Conservation (phyloP, 2,329 filamentous ascomycete genomes). For the Stagonosporopsis cucurbitacearum region DNA sequence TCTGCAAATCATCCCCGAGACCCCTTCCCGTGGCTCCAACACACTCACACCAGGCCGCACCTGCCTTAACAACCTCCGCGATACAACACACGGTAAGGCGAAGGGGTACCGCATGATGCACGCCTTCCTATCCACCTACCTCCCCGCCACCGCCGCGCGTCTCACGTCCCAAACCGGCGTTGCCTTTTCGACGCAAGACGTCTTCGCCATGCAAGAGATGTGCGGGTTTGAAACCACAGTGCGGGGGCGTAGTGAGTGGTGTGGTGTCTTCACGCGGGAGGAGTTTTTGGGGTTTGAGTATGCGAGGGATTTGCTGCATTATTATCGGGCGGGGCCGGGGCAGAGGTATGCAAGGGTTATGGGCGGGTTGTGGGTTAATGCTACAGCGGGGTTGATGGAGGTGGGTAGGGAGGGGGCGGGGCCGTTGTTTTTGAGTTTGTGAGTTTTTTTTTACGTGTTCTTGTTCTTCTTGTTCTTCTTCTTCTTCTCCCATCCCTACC, state of each 20-base stretch:
- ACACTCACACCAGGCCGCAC: conserved; percentile 63
- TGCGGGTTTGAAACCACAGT: conserved; percentile 65
- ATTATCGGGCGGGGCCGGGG: conserved; percentile 65
- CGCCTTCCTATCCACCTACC: conserved; percentile 57
- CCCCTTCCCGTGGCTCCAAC: conserved; percentile 56
- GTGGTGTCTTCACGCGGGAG: conserved; percentile 60
- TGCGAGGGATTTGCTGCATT: conserved; percentile 64
- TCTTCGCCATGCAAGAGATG: conserved; percentile 67
- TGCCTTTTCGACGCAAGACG: conserved; percentile 54
- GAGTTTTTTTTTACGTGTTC: too few species aligned
- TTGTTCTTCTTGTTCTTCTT: background rate
- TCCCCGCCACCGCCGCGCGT: conserved; percentile 54
- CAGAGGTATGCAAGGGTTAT: conserved; percentile 61
- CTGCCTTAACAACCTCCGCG: conserved; percentile 50
- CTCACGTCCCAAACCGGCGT: conserved; percentile 54
- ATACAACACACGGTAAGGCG: conserved; percentile 55
- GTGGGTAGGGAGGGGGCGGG: conserved; percentile 51
- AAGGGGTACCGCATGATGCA: conserved; percentile 58
- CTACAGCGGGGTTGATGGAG: conserved; percentile 58
- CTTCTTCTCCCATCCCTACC: too few species aligned
- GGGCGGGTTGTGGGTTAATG: conserved; percentile 66
- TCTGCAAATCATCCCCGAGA: conserved; percentile 62
- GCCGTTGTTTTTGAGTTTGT: conserved; percentile 65
- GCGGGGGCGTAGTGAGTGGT: conserved; percentile 63
- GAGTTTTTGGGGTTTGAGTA: conserved; percentile 66